Base-by-base conservation (phyloP, 1,284 basidiomycete species). In the Tausonia pullulans region DNA sequence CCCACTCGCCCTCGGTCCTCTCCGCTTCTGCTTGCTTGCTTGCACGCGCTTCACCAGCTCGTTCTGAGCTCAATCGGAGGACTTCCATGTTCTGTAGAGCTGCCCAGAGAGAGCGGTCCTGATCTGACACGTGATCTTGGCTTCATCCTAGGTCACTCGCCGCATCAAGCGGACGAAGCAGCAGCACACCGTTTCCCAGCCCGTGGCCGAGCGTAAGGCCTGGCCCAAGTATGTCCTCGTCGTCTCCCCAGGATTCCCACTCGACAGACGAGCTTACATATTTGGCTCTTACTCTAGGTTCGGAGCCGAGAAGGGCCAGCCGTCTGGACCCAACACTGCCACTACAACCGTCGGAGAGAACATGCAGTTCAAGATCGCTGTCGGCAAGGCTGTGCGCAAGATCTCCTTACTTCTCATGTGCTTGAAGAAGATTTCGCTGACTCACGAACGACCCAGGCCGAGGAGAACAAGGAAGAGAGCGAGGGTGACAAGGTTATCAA, bases 341-440 rank as follows among this genome's bases (percentile, higher is more conserved):
- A 98, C 96, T 4, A 99, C 96, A 3, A 96, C 94, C 2, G 88
- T 98, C 52, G 95, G 90, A 63, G 96, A 98, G 79, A 88, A 87
- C 70, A 84, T 98, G 44, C 75, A 82, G 16, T 80, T 98, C 73
- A 95, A 93, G 76, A 76, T 98, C 62, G 85, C 82, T 58, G 86
- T 88, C 3, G 91, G 92, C 57, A 66, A 66, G 65, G 61, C 64
- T 41, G 62, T 63, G 10, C 62, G 62, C 58, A 5, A 8, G 14
- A 40, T 16, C 10, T 5, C 39, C 13, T 45, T 11, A 10, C 14
- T 61, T 41, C 55, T 40, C 45, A 16, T 43, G 39, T 43, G 40
- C 13, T 5, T 65, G 27, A 67, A 79, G 76, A 70, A 72, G n/a
- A 69, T 69, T 14, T 63, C 39, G 8, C 14, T 46, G 45, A 43